Evolutionary conservation across 129 eudicot species (phyloP), one percentile per base, ranked within the genome.

Genomic region (Flaveria trinervia): DNA sequence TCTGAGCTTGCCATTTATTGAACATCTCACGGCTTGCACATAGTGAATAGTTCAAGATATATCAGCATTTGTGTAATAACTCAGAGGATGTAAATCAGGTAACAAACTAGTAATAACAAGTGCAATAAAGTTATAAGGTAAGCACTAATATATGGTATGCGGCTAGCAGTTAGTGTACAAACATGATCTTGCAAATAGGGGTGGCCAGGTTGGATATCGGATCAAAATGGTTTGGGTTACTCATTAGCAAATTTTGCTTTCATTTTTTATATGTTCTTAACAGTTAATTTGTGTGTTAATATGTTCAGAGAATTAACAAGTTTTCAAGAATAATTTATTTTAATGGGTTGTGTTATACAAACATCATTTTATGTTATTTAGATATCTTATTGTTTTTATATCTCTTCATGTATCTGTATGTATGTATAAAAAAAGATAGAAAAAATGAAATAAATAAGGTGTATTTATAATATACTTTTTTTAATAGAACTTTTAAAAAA

Each of bases 1-100:
- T 83, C 62, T 90, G 96, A 75, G 98, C 98, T 92, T 92, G 92
- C 98, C 98, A 92, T 82, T 92, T 92, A 74, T 92, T 76, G 66
- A 92, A 92, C 96, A 92, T 86, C 66, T 92, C 98, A 5, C 98
- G 98, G 86, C 98, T 92, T 80, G 33, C 75, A 85, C 2, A 45
- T 59, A 55, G 51, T 48, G 8, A 30, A 65, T 22, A 52, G 48
- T 56, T 43, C 25, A 81, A 64, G 17, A 68, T 28, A 74, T 55
- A 69, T 79, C 72, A 81, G 70, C 61, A 81, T 70, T 68, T 65
- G 12, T 23, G 70, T 22, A 33, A 70, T 12, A 78, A 59, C 60
- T 12, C 39, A 44, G 7, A 4, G 10, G 36, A 36, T 64, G 51
- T 57, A 33, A 78, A 71, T 70, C 57, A 59, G 36, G 33, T 67